Evolutionary conservation across 2,329 filamentous ascomycete genomes (phyloP).

Genomic region (Thielaviopsis ethacetica): DNA sequence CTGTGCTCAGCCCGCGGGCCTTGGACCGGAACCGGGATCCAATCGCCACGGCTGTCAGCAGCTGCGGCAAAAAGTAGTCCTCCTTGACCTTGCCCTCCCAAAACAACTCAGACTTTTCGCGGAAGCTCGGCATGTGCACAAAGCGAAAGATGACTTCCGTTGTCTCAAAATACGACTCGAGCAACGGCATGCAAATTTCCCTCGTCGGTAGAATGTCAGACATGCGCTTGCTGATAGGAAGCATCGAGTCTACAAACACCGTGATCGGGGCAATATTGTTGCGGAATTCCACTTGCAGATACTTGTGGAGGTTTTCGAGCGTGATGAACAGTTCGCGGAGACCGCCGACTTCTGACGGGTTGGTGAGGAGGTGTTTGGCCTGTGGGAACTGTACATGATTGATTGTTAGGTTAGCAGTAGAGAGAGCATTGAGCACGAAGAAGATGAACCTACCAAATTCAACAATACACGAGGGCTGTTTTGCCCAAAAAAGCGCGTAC

Average conservation of each 20-base stretch:
- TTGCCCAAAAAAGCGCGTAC: constrained; percentile 36
- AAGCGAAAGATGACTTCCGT: constrained; percentile 38
- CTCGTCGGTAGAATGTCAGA: constrained; percentile 36
- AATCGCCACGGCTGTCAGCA: constrained; percentile 35
- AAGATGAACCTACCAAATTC: constrained; percentile 29
- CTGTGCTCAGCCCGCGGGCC: constrained; percentile 32
- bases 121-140: constrained; percentile 35
- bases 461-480: constrained; percentile 35
- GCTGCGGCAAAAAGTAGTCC: constrained; percentile 36
- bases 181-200: constrained; percentile 32
- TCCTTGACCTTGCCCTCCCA: constrained; percentile 32
- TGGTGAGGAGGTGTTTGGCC: constrained; percentile 33
- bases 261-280: constrained; percentile 33
- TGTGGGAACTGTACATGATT: constrained; percentile 30
- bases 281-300: constrained; percentile 30
- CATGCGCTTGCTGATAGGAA: constrained; percentile 41
- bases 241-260: constrained; percentile 42
- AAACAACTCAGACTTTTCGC: constrained; percentile 32
- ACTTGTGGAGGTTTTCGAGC: constrained; percentile 30
- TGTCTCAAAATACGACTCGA: constrained; percentile 31
- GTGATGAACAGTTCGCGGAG: constrained; percentile 27
- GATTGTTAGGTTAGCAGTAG: background rate
- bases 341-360: constrained; percentile 23
- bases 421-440: background rate
- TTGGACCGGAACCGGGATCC: constrained; percentile 36